Evolutionary conservation across 345 rosid genomes (phyloP), one percentile per base, ranked within the genome.

Genomic region (Boechera divaricarpa): DNA sequence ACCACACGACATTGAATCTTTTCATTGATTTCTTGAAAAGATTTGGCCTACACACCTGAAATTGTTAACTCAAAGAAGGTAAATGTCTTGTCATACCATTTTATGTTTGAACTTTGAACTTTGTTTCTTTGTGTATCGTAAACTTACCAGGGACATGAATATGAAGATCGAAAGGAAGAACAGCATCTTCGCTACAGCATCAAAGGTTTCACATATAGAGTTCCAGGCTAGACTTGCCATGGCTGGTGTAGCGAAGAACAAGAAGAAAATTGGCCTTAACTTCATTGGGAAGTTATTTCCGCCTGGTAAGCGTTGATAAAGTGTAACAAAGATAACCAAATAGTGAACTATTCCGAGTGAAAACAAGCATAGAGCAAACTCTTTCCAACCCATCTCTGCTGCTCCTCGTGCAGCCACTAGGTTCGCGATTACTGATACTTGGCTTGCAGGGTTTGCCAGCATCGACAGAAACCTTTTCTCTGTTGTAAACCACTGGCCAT

Each of bases 401-500:
- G 92, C 91, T 31, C 85, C 84, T 61, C 76, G 72, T 31, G 90
- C 85, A 4, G 86, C 92, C 32, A 79, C 84, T 9, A 90, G 68
- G 86, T 92, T 89, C 9, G 79, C 98, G 7, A 90, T 67, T 57
- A 87, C 90, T 0, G 92, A 85, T 5, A 90, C 64, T 70, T 87
- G 92, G 73, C 90, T 84, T 1, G 90, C 85, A 0, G 94, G 92
- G 48, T 90, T 92, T 1, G 94, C 92, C 45, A 83, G 74, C 8
- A 76, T 57, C 0, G 88, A 89, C 10, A 89, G 54, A 51, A 89
- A 86, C 70, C 81, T 77, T 80, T 82, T 89, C 80, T 86, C 85
- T 1, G 90, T 86, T 5, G 94, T 87, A 76, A 90, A 82, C 94
- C 98, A 89, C 75, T 87, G 96, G 15, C 97, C 96, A 21, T 90